Evolutionary conservation across 768 basidiomycete species (phyloP), one percentile per base, ranked within the genome.

Genomic region (Suillus subalutaceus): DNA sequence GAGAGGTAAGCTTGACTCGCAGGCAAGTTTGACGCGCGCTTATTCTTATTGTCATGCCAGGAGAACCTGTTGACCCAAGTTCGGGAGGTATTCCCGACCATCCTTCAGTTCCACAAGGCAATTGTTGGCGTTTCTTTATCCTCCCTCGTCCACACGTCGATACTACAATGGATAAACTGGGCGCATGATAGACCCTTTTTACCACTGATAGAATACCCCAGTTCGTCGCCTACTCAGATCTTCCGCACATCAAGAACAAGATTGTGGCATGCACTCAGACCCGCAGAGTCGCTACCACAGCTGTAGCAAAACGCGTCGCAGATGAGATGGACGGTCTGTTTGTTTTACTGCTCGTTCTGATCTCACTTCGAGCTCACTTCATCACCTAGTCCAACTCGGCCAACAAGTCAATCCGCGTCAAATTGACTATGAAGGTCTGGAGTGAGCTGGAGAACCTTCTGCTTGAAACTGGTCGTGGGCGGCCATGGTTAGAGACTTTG

Each of bases 231-330:
- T 98, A 89, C 77, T 94, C 94, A 4, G 97, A 99, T 78, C 78
- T 97, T 40, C 96, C 96, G 0, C 96, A 98, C 74, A 87, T 89
- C 6, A 91, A 87, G 76, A 90, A 93, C 44, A 97, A 95, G 77
- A 79, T 98, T 71, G 90, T 99, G 4, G 97, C 97, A 0, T 99
- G 97, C 73, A 99, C 97, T 3, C 97, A 99, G 74, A 97, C 97
- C 1, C 85, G 97, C 71, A 86, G 97, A 81, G 95, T 99, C 4
- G 96, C 97, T 13, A 96, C 97, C 10, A 98, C 97, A 94, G 94
- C 93, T 18, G 97, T 98, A 2, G 97, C 97, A 23, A 96, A 97
- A 77, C 96, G 97, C 80, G 97, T 99, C 1, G 96, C 97, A 6
- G 97, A 99, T 73, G 97, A 99, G 79, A 96, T 99, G 95, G 97